Conservation (phyloP, 2,329 filamentous ascomycete species). For the Microcyclosporella mali region DNA sequence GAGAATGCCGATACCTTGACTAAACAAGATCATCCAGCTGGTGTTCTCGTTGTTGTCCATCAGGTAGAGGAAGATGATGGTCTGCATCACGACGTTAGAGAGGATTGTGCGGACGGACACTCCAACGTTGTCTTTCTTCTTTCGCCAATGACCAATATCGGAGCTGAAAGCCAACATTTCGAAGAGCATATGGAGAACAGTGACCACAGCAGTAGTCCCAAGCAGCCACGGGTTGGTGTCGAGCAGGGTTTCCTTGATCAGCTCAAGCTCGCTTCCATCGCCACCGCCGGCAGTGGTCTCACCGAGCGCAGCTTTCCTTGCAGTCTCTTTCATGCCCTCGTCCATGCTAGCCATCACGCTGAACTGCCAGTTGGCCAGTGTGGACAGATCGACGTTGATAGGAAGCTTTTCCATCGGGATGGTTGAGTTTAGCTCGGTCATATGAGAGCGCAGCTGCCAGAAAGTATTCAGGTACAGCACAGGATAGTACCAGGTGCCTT, state of each 20-base stretch:
- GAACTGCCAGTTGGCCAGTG: conserved; percentile 84
- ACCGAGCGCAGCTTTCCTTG: conserved; percentile 70
- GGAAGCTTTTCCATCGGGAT: conserved; percentile 80
- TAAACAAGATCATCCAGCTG: conserved; percentile 96
- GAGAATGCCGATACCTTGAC: conserved; percentile 77
- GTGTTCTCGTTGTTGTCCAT: conserved; percentile 97
- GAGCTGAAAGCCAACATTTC: conserved; percentile 96
- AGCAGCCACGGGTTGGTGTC: conserved; percentile 92
- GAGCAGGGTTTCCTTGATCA: conserved; percentile 91
- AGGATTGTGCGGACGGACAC: conserved; percentile 94
- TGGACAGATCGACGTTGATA: conserved; percentile 75
- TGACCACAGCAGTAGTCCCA: conserved; percentile 75
- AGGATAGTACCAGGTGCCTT: conserved; percentile 91
- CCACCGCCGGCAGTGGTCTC: conserved; percentile 66
- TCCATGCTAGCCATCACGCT: conserved; percentile 77
- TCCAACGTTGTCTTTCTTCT: conserved; percentile 98
- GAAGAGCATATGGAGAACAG: conserved; percentile 85
- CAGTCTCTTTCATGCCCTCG: conserved; percentile 76
- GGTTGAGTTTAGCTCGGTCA: conserved; percentile 86
- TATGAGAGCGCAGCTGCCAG: conserved; percentile 89
- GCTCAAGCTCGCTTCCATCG: conserved; percentile 90
- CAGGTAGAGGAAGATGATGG: conserved; percentile 91
- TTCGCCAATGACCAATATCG: conserved; percentile 94
- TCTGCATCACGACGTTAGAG: conserved; percentile 96
- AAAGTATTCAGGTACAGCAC: conserved; percentile 92